phyloP scores from a whole-genome alignment of 78 protist genomes.

The Neovahlkampfia damariscottae region DNA sequence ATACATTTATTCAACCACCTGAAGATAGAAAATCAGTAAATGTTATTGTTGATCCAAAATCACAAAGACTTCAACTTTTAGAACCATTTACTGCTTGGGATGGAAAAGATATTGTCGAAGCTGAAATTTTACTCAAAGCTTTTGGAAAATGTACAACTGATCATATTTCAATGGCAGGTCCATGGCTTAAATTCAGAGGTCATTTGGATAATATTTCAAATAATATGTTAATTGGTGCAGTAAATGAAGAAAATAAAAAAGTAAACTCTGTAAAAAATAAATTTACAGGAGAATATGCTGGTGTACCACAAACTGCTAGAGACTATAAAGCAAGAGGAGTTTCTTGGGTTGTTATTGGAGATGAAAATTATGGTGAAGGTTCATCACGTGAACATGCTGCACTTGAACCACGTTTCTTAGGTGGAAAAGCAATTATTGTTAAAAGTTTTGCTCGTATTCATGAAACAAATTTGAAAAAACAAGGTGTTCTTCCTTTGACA shows the following conservation, averaged over 20 bases:
- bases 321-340: constrained; percentile 68
- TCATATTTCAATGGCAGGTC: constrained; percentile 91
- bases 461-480: constrained; percentile 93
- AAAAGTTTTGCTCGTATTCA: constrained; percentile 90
- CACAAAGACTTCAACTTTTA: constrained; percentile 68
- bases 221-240: constrained; percentile 85
- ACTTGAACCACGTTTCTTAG: constrained; percentile 81
- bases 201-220: constrained; percentile 90
- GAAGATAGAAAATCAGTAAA: constrained; percentile 23
- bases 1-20: constrained; percentile 72
- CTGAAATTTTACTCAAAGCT: constrained; percentile 75
- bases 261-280: constrained; percentile 74
- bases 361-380: constrained; percentile 91
- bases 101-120: constrained; percentile 53
- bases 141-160: constrained; percentile 95
- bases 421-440: constrained; percentile 82
- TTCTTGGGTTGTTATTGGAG: constrained; percentile 86
- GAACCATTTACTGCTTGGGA: constrained; percentile 77
- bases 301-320: constrained; percentile 74
- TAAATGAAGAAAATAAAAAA: constrained; percentile 67
- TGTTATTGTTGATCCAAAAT: constrained; percentile 62
- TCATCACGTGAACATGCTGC: constrained; percentile 93
- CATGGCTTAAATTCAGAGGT: constrained; percentile 93
- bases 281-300: constrained; percentile 11
- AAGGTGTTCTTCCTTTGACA: constrained; percentile 84